Evolutionary conservation across 495 filamentous ascomycete species (phyloP), one percentile per base, ranked within the genome.

Genomic region (Aspergillus saccharolyticus): DNA sequence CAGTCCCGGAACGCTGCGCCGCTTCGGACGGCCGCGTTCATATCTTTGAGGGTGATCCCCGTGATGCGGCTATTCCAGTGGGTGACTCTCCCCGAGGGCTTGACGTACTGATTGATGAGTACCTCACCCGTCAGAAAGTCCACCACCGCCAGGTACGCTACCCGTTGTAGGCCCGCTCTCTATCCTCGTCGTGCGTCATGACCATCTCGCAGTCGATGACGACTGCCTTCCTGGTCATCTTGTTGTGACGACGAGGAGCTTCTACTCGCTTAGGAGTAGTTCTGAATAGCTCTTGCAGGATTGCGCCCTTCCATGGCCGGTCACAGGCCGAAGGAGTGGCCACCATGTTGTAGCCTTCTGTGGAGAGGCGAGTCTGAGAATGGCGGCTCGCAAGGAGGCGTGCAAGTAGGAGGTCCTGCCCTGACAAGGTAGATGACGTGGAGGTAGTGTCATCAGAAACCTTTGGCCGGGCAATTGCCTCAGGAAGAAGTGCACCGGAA

Each of bases 111-210:
- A 54, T 78, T 63, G 22, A 80, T 67, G 12, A 81, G 63, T 10
- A 73, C 60, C 44, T 78, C 74, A n/a, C 77, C 74, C 14, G 79
- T 75, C 30, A 78, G 54, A 28, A 77, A 78, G 56, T 81, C 79
- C 28, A 80, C 64, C 10, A 69, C 77, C n/a, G 58, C 64, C 2
- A 74, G 18, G 15, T 61, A 67, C 1, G 65, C 70, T 2, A 71
- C 33, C 4, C 33, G 12, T 39, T 39, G 33, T 10, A 39, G 33
- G 4, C 10, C 10, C 33, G 5, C 25, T 62, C 64, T 28, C 54
- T 39, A 17, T 22, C 52, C 1, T 54, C 44, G 1, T 25, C 52
- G 0, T 22, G n/a, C 0, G 66, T 53, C 20, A 58, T 54, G 3
- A 73, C 70, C 71, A 71, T 71, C 44, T 74, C 71, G 49, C 70